Base-by-base conservation (phyloP, 371 early-diverging fungal genomes). In the Mucor saturninus region DNA sequence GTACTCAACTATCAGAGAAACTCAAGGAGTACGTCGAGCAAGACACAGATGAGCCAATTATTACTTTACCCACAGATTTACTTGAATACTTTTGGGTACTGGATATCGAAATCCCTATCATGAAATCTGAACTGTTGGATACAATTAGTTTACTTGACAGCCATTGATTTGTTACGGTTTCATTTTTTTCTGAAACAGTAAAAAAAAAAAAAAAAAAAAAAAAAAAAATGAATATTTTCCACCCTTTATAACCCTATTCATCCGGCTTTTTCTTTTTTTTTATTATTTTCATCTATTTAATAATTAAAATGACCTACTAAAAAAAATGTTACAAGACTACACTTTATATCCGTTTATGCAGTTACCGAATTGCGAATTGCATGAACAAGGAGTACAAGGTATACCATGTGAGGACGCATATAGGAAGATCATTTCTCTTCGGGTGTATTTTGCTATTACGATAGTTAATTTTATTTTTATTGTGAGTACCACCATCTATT, bases 11-110 rank as follows among this genome's bases (percentile, higher is more conserved):
- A 46, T 5, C 21, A 6, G 8, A n/a, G 7, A 46, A 21, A 46
- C 26, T 46, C 21, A 21, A 46, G 8, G 46, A 21, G 21, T 46
- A 21, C 21, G 46, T 8, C 7, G 1, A 30, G 10, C 30, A 21
- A 9, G 48, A 29, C 0, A 4, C 15, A 29, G 50, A 30, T 50
- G 31, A 28, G 28, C 4, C 26, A 59, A 10, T 46, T 50, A 2
- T 61, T 7, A 45, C 21, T 2, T n/a, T 66, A 14, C 67, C 67
- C 2, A 11, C 32, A 10, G 30, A 51, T 10, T 40, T 53, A 6
- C 32, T 67, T 13, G 67, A 61, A 52, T 43, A 26, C 15, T 67
- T 67, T 45, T 67, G 67, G 67, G 14, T 43, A 35, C 21, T 56
- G 15, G 45, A 66, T 15, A 54, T 66, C 3, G 45, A 56, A 9